These are phyloP conservation scores for Colletotrichum spinosum DNA, from an alignment of 2,329 filamentous ascomycete species.

Conservation along the genomic window DNA sequence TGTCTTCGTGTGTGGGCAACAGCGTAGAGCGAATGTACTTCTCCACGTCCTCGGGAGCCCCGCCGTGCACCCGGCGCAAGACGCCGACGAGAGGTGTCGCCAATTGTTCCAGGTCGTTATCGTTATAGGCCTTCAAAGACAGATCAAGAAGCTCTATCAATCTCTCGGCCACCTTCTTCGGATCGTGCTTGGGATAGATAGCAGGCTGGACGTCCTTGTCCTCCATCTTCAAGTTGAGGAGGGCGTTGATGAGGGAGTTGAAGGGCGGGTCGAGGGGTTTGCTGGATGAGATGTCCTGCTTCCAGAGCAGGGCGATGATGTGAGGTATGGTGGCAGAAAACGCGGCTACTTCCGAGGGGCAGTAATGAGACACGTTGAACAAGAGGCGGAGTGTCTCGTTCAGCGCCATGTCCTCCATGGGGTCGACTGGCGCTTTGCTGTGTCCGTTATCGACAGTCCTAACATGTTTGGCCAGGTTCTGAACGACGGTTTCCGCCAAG, in stretches of 20 bases:
- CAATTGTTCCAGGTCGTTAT: conserved; percentile 77
- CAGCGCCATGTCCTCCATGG: conserved; percentile 83
- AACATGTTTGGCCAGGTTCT: conserved; percentile 78
- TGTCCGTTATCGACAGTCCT: conserved; percentile 48
- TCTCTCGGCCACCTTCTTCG: conserved; percentile 69
- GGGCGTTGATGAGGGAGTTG: conserved; percentile 79
- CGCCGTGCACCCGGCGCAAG: conserved; percentile 76
- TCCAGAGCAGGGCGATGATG: conserved; percentile 77
- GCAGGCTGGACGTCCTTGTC: conserved; percentile 63
- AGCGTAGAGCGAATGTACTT: conserved; percentile 73
- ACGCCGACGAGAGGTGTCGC: conserved; percentile 81
- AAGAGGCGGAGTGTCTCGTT: conserved; percentile 87
- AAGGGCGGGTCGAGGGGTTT: conserved; percentile 81
- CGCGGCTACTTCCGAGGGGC: conserved; percentile 67
- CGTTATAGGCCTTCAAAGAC: conserved; percentile 71
- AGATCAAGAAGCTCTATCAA: conserved; percentile 78
- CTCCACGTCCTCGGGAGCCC: conserved; percentile 73
- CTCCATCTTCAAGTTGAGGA: conserved; percentile 82
- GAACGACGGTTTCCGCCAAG: conserved; percentile 75
- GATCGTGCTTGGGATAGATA: conserved; percentile 74
- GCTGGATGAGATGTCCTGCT: conserved; percentile 63
- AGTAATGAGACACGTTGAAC: conserved; percentile 87
- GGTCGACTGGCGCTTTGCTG: conserved; percentile 53
- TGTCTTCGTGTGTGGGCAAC: conserved; percentile 81
- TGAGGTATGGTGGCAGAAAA: conserved; percentile 78